Evolutionary conservation across 345 rosid genomes (phyloP), one percentile per base, ranked within the genome.

Genomic region (Murraya koenigii): DNA sequence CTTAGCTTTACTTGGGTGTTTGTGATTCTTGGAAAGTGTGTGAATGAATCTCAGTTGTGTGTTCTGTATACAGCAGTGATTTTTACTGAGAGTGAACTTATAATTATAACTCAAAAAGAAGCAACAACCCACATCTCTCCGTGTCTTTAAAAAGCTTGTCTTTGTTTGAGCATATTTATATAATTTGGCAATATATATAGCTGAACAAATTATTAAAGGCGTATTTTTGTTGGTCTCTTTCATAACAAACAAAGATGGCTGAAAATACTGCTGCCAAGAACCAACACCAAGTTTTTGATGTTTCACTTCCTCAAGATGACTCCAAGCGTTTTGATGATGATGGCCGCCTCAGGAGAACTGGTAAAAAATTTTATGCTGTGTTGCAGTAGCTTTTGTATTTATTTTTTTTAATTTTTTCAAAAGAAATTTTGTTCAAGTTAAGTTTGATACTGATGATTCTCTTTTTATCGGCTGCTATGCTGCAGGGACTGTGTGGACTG

Each of bases 281-380:
- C 58, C 80, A 81, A 22, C 82, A 73, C 74, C 86, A 81, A 49
- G 84, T 44, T 49, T 82, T 82, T 49, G 78, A 72, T 73, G 73
- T 69, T 78, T 32, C 67, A 22, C 89, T 74, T 30, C 71, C 82
- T 7, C 82, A 78, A 55, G 77, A 67, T 8, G 93, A 81, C 69
- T 87, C 93, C 80, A 78, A 89, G 58, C 86, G 85, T 84, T 88
- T 90, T 61, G 97, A 95, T 39, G 97, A 94, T 28, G 98, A 94
- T 8, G 97, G 93, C 7, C 89, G 86, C 26, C 86, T 60, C 79
- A 91, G 89, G 78, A 69, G 98, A 86, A 89, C 93, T 66, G 97
- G 98, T 93, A 80, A 22, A 80, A 22, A n/a, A 36, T 44, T 44
- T 44, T 3, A 44, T 44, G 49, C 5, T 13, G 15, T 13, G 17